Evolutionary conservation across 2,329 filamentous ascomycete genomes (phyloP).

Genomic region (Aspergillus costaricaensis): DNA sequence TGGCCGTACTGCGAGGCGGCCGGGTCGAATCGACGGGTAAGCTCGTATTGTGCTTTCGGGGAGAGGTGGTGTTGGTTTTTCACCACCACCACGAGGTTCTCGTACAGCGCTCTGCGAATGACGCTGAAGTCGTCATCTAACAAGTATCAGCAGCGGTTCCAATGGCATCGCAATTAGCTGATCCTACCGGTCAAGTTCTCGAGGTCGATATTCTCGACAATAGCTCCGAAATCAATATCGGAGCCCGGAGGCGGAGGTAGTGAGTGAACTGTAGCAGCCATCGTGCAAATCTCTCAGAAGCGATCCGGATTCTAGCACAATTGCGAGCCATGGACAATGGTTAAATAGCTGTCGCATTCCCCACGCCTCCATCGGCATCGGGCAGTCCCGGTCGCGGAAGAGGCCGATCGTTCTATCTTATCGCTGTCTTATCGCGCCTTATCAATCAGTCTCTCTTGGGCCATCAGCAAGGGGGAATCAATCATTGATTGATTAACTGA

Average conservation of each 20-base stretch:
- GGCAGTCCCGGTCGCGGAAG: background rate
- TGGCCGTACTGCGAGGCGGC: slow-evolving; percentile 68
- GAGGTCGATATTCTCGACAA: slow-evolving; percentile 60
- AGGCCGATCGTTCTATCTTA: background rate
- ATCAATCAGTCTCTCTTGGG: background rate
- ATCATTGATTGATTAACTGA: too few relatives aligned
- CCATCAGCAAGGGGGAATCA: background rate
- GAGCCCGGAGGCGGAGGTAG: slow-evolving; percentile 33
- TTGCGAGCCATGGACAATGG: background rate
- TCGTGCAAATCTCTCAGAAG: background rate
- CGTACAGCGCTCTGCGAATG: slow-evolving; percentile 68
- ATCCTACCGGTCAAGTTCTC: slow-evolving; percentile 63
- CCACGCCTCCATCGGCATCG: background rate
- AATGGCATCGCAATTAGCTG: too few relatives aligned
- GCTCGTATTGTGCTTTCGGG: slow-evolving; percentile 70
- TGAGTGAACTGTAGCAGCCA: slow-evolving; percentile 23
- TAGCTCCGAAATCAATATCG: slow-evolving; percentile 61
- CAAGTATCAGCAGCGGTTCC: slow-evolving; percentile 20
- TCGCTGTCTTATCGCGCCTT: background rate
- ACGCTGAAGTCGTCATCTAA: slow-evolving; percentile 64
- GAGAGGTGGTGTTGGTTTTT: slow-evolving; percentile 66
- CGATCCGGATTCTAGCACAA: background rate
- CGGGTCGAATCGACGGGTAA: slow-evolving; percentile 75
- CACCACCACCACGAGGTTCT: slow-evolving; percentile 69
- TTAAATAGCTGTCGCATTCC: background rate